These are phyloP conservation scores for Guyanaporus albipodus DNA, from an alignment of 768 basidiomycete species.

Conservation along the genomic window DNA sequence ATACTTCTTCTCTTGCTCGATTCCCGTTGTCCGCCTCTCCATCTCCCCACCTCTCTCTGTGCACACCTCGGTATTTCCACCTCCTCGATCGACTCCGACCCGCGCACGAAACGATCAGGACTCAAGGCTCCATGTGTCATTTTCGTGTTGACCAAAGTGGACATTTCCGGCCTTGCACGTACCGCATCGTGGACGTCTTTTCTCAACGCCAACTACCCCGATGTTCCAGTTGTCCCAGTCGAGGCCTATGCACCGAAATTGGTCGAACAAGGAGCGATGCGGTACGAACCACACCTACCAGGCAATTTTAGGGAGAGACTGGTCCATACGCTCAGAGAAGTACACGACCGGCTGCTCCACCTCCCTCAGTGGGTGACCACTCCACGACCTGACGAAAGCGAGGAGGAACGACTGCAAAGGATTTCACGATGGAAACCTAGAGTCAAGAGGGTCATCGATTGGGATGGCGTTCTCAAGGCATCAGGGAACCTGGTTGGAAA, in stretches of 20 bases:
- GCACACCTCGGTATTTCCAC: conserved; percentile 45
- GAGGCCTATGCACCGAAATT: conserved; percentile 66
- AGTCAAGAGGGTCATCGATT: conserved; percentile 66
- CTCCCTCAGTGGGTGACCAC: conserved; percentile 59
- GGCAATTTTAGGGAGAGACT: conserved; percentile 58
- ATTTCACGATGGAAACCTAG: conserved; percentile 60
- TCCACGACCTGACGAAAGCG: conserved; percentile 33
- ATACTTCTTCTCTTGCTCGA: conserved; percentile 87
- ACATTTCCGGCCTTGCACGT: conserved; percentile 69
- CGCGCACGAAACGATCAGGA: conserved; percentile 33
- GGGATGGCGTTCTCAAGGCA: conserved; percentile 57
- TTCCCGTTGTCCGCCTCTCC: conserved; percentile 83
- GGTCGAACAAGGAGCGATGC: conserved; percentile 40
- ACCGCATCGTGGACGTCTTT: conserved; percentile 63
- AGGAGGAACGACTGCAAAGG: conserved; percentile 43
- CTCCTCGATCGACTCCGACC: neutral
- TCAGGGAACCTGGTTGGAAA: conserved; percentile 42
- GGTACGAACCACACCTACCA: conserved; percentile 66
- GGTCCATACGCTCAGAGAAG: conserved; percentile 57
- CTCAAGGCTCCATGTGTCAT: conserved; percentile 37
- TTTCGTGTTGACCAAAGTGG: conserved; percentile 83
- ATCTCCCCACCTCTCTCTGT: conserved; percentile 77
- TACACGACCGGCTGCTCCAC: conserved; percentile 62
- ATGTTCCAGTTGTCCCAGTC: conserved; percentile 62
- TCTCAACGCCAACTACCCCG: conserved; percentile 51